Conservation (phyloP, 148 eudicot species). For the Rhododendron henanense region DNA sequence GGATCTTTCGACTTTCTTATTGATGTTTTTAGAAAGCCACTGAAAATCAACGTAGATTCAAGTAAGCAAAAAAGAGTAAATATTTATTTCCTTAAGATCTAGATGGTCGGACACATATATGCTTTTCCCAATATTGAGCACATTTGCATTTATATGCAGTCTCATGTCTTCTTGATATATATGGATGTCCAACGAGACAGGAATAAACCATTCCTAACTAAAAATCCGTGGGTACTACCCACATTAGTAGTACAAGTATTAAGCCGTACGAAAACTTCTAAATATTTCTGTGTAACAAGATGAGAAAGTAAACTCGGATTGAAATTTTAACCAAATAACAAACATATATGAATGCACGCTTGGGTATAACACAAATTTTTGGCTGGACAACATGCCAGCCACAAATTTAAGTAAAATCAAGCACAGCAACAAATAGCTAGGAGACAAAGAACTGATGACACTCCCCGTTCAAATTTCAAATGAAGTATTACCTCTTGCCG, state of each 20-base stretch:
- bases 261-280: not conserved
- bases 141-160: not conserved
- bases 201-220: not conserved
- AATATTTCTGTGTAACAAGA: not conserved
- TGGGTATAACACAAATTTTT: not conserved
- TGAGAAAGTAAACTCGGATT: not conserved
- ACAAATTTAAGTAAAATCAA: not conserved
- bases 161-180: not conserved
- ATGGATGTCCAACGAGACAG: not conserved
- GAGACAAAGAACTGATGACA: not conserved
- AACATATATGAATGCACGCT: not conserved
- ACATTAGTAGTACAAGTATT: not conserved
- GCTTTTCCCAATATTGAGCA: not conserved
- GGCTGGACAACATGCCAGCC: not conserved
- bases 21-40: slow-evolving; percentile 80
- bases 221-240: not conserved
- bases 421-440: not conserved
- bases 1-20: slow-evolving; percentile 61
- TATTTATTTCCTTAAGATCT: not conserved
- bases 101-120: not conserved
- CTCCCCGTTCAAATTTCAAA: not conserved
- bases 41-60: slow-evolving; percentile 22
- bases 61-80: not conserved
- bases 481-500: slow-evolving; percentile 60
- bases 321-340: not conserved